Base-by-base conservation (phyloP, 768 basidiomycete species). In the Lactifluus hygrophoroides region DNA sequence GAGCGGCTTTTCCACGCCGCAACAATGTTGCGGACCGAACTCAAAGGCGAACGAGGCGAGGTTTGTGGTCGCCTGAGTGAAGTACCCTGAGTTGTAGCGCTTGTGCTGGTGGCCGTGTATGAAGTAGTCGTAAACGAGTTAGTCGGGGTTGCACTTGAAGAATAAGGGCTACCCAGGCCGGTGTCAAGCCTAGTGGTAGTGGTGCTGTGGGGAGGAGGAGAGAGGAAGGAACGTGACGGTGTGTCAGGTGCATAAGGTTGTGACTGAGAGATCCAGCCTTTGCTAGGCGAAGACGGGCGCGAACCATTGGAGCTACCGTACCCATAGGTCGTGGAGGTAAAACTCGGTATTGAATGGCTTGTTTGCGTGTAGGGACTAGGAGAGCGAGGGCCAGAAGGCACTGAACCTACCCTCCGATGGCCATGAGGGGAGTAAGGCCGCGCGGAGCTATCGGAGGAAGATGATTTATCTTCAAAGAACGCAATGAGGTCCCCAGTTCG, bases 1-100 rank as follows among this genome's bases (percentile, higher is more conserved):
- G 85, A 85, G 19, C 85, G 80, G 60, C 88, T 86, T 68, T 89
- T 90, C 88, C 89, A 92, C 8, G 85, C 75, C 0, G 83, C 80
- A 7, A 92, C 85, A 38, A 90, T 82, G 62, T 90, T 90, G 32
- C 86, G 80, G 23, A 92, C 85, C 4, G 84, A 87, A 0, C 83
- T 76, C 27, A 88, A 73, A 1, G 88, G 86, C 4, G 85, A 86
- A 9, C 85, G 80, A 4, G 88, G 85, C 3, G 84, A 82, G 0
- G 68, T 66, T 19, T 85, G 81, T 3, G 84, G 82, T 42, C 84
- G 78, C 38, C 83, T 82, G 17, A 88, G 71, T 0, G 84, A 72
- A 23, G 71, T 75, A 0, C 76, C 77, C 2, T 83, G 79, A 0
- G 72, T 68, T 16, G 67, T 43, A 21, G 47, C 51, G 23, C 43